phyloP scores from a whole-genome alignment of 148 eudicot genomes.

The Amaranthus hypochondriacus region DNA sequence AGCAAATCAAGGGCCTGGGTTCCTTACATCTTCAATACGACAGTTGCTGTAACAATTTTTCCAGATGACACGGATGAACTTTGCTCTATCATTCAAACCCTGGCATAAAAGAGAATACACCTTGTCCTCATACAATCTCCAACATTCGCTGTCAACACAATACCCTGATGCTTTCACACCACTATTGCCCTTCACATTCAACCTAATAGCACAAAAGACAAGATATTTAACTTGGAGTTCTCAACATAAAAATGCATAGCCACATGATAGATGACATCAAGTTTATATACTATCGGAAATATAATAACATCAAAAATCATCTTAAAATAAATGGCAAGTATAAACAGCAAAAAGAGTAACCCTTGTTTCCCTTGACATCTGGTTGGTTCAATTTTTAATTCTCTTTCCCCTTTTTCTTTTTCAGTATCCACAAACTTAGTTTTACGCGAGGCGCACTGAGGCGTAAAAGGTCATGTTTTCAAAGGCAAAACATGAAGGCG shows the following conservation, averaged over 20 bases:
- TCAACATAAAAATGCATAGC: constrained; percentile 7
- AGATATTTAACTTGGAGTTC: background rate
- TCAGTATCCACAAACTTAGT: too few relatives aligned
- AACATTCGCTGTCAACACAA: constrained; percentile 81
- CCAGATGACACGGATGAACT: constrained; percentile 76
- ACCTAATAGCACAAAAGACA: constrained; percentile 33
- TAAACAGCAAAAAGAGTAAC: background rate
- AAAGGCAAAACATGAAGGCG: too few relatives aligned
- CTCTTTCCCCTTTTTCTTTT: too few relatives aligned
- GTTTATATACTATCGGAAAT: background rate
- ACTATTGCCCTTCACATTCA: constrained; percentile 65
- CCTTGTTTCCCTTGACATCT: too few relatives aligned
- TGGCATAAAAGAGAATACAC: constrained; percentile 54
- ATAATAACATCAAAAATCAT: background rate
- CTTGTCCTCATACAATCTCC: constrained; percentile 86
- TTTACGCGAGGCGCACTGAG: too few relatives aligned
- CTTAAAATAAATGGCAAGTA: background rate
- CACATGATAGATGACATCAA: background rate
- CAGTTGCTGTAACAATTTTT: constrained; percentile 45
- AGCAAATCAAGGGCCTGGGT: constrained; percentile 3
- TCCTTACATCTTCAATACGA: constrained; percentile 63
- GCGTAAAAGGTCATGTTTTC: too few relatives aligned
- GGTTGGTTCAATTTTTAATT: too few relatives aligned
- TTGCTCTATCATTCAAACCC: constrained; percentile 72
- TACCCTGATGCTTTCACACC: constrained; percentile 50